Evolutionary conservation across 768 basidiomycete genomes (phyloP).

Genomic region (Rubroboletus pulcherrimus): DNA sequence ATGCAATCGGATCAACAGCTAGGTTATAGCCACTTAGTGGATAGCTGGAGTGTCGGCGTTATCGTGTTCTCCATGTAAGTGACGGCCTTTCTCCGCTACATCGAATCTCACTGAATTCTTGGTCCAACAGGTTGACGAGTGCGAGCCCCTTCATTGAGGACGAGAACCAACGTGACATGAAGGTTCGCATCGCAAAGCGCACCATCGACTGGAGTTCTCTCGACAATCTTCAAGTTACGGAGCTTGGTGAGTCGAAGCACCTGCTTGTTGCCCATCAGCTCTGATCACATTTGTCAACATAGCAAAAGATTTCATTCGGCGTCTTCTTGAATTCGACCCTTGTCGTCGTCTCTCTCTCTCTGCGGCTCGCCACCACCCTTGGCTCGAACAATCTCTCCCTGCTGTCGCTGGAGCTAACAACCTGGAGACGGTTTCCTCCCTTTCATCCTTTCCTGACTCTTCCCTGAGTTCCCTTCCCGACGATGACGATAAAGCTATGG

Average conservation of each 20-base stretch:
- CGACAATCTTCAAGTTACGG: slow-evolving; percentile 34
- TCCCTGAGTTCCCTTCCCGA: slow-evolving; percentile 23
- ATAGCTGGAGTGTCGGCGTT: slow-evolving; percentile 95
- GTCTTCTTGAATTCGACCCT: slow-evolving; percentile 66
- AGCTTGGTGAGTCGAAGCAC: slow-evolving; percentile 40
- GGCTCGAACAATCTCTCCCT: slow-evolving; percentile 45
- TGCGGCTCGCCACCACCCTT: slow-evolving; percentile 68
- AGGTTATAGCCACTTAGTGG: slow-evolving; percentile 87
- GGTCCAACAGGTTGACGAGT: slow-evolving; percentile 63
- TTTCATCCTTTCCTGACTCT: slow-evolving; percentile 13
- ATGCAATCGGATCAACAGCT: slow-evolving; percentile 45
- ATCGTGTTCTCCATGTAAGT: slow-evolving; percentile 88
- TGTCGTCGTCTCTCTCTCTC: slow-evolving; percentile 64
- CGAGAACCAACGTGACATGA: slow-evolving; percentile 54
- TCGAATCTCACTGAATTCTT: neutral
- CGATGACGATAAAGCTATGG: slow-evolving; percentile 19
- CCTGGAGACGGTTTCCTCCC: slow-evolving; percentile 2
- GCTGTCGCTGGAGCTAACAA: neutral
- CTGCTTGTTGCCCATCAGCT: neutral
- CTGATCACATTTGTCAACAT: slow-evolving; percentile 31
- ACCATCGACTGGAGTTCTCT: slow-evolving; percentile 61
- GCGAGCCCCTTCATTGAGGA: slow-evolving; percentile 79
- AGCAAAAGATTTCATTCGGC: slow-evolving; percentile 65
- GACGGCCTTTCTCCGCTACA: neutral
- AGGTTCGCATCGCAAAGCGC: slow-evolving; percentile 55